These are phyloP conservation scores for Xerocomus tenax DNA, from an alignment of 1,284 basidiomycete species.

Conservation along the genomic window DNA sequence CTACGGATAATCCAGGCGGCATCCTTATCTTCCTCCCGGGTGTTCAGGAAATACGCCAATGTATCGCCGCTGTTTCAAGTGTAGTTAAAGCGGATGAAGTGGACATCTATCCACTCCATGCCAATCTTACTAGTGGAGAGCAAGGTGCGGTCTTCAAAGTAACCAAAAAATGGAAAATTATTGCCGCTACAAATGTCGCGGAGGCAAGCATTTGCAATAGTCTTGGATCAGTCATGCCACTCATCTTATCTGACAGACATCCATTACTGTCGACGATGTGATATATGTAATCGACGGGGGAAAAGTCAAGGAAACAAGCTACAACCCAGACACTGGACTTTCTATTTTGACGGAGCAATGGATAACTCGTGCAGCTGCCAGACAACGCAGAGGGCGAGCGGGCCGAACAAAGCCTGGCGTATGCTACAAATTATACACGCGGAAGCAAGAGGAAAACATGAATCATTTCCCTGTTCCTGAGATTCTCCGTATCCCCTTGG, in stretches of 20 bases:
- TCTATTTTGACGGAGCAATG: conserved; percentile 73
- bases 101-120: conserved; percentile 78
- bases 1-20: conserved; percentile 46
- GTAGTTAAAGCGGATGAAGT: conserved; percentile 33
- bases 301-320: conserved; percentile 83
- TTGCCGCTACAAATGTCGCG: conserved; percentile 86
- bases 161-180: conserved; percentile 70
- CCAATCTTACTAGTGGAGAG: conserved; percentile 80
- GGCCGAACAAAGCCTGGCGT: conserved; percentile 78
- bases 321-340: conserved; percentile 70
- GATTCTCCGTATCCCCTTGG: conserved; percentile 83
- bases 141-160: conserved; percentile 74
- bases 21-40: conserved; percentile 86
- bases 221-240: neutral
- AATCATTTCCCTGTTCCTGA: conserved; percentile 73
- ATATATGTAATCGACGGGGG: conserved; percentile 82
- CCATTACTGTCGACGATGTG: conserved; percentile 89
- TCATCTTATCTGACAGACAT: conserved; percentile 51
- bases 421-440: conserved; percentile 82
- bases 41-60: conserved; percentile 79
- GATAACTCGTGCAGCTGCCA: conserved; percentile 73
- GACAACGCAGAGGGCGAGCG: conserved; percentile 82
- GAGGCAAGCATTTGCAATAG: conserved; percentile 43
- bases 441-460: conserved; percentile 67
- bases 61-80: conserved; percentile 59